These are phyloP conservation scores for Sedum album DNA, from an alignment of 164 flowering plant species.

Conservation along the genomic window DNA sequence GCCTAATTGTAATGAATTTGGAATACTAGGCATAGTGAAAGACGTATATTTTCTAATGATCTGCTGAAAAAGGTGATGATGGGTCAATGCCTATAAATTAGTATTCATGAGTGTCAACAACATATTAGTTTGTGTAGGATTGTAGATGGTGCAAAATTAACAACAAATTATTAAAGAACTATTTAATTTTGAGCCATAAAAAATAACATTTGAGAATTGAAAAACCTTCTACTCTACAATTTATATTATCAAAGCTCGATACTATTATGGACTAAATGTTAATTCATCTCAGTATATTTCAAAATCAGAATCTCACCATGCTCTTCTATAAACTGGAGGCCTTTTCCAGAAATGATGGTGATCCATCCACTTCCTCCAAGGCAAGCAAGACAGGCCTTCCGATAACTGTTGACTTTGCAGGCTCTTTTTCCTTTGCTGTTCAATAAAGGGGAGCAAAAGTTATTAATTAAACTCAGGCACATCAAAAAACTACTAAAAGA, in stretches of 20 bases:
- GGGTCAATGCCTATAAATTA: no score
- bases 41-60: no score
- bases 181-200: not conserved
- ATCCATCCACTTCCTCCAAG: conserved; percentile 78
- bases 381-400: conserved; percentile 84
- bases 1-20: no score
- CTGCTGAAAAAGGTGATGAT: no score
- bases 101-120: no score
- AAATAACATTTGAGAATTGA: not conserved
- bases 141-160: no score
- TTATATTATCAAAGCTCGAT: no score
- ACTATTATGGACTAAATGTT: not conserved
- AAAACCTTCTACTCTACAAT: not conserved
- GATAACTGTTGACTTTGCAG: conserved; percentile 41
- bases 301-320: conserved; percentile 34
- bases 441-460: not conserved
- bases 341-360: conserved; percentile 84
- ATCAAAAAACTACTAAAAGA: not conserved
- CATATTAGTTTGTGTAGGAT: no score
- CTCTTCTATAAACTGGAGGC: conserved; percentile 73
- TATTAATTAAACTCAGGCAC: not conserved
- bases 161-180: no score
- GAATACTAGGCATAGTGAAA: no score
- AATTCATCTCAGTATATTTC: no score
- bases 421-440: conserved; percentile 38